phyloP scores from a whole-genome alignment of 306 rosid species.

The Castanospermum australe region DNA sequence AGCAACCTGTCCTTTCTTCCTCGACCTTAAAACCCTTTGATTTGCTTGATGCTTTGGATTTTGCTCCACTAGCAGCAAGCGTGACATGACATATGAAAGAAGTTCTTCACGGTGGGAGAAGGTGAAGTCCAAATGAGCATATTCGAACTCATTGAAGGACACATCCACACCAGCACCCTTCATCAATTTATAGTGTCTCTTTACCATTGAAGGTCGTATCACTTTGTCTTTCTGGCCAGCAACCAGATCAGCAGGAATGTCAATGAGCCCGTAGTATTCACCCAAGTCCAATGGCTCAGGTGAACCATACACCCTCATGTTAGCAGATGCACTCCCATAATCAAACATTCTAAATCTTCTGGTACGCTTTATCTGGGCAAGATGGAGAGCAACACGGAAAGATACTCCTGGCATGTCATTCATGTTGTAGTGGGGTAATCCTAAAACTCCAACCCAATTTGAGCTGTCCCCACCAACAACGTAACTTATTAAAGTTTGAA shows the following conservation, averaged over 20 bases:
- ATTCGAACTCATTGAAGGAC: constrained; percentile 59
- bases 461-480: constrained; percentile 76
- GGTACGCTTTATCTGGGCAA: constrained; percentile 65
- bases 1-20: constrained; percentile 28
- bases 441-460: constrained; percentile 73
- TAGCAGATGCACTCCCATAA: constrained; percentile 51
- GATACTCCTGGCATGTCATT: constrained; percentile 79
- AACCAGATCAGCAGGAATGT: constrained; percentile 67
- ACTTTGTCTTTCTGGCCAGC: constrained; percentile 67
- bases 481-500: constrained; percentile 68
- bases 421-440: constrained; percentile 75
- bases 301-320: constrained; percentile 55
- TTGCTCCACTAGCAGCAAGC: constrained; percentile 55
- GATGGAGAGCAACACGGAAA: constrained; percentile 54
- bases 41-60: constrained; percentile 19
- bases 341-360: constrained; percentile 59
- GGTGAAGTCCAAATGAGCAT: constrained; percentile 77
- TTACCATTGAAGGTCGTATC: constrained; percentile 69
- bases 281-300: constrained; percentile 67
- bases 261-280: constrained; percentile 48
- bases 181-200: constrained; percentile 62
- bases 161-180: constrained; percentile 49
- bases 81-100: constrained; percentile 61
- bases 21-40: constrained; percentile 24
- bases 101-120: constrained; percentile 77